Conservation (phyloP, 257 asterid species). For the Ilex aquifolium region DNA sequence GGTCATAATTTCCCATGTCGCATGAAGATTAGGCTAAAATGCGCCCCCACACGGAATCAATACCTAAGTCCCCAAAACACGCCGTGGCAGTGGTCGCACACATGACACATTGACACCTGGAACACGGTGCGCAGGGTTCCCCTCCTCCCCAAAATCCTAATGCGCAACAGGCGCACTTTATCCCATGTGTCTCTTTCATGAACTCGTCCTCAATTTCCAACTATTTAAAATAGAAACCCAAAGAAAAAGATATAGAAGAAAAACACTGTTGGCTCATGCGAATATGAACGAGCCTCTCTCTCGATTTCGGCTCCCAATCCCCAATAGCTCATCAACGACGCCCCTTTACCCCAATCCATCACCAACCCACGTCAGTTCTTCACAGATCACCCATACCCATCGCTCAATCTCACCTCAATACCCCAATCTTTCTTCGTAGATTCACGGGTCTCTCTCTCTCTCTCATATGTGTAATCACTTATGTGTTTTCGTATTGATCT, state of each 20-base stretch:
- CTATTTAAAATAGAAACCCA: background rate
- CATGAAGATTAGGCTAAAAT: background rate
- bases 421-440: slow-evolving; percentile 1
- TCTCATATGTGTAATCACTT: background rate
- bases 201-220: background rate
- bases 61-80: background rate
- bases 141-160: background rate
- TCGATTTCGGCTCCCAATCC: slow-evolving; percentile 17
- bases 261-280: slow-evolving; percentile 5
- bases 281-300: slow-evolving; percentile 1
- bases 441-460: background rate
- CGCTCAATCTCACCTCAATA: background rate
- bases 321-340: background rate
- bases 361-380: slow-evolving; percentile 6
- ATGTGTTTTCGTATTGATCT: too few relatives aligned
- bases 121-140: background rate
- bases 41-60: background rate
- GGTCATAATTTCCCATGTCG: background rate
- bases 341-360: slow-evolving; percentile 4
- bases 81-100: background rate
- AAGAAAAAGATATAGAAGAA: background rate
- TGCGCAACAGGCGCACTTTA: background rate
- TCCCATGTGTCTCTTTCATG: background rate
- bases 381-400: slow-evolving; percentile 10
- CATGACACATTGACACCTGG: background rate